Conservation (phyloP, 768 basidiomycete genomes). For the Boletus subcaerulescens region DNA sequence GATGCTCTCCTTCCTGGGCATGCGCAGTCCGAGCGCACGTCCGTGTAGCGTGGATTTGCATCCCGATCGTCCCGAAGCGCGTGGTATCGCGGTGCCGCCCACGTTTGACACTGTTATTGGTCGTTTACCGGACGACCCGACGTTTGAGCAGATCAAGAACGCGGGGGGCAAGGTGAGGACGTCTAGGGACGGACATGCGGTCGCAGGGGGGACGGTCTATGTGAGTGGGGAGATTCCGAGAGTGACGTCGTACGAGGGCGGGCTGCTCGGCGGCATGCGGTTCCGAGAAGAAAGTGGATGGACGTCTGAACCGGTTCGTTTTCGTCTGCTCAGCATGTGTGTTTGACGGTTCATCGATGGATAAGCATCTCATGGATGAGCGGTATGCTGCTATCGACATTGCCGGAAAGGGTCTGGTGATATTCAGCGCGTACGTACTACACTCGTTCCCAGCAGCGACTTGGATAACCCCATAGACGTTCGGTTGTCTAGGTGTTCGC, state of each 20-base stretch:
- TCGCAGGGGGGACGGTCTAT: constrained; percentile 62
- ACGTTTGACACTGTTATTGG: constrained; percentile 53
- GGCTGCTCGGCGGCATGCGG: constrained; percentile 63
- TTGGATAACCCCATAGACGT: background rate
- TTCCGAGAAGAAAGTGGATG: constrained; percentile 48
- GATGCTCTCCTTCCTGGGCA: constrained; percentile 58
- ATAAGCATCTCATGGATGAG: constrained; percentile 78
- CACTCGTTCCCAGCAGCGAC: background rate
- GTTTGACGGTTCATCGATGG: background rate
- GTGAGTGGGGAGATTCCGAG: constrained; percentile 82
- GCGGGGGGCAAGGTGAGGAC: constrained; percentile 56
- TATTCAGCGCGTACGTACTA: constrained; percentile 76
- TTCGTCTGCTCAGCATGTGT: background rate
- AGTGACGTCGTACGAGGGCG: constrained; percentile 63
- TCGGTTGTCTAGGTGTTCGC: constrained; percentile 48
- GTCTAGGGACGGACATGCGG: constrained; percentile 57
- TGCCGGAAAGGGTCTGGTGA: constrained; percentile 73
- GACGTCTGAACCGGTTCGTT: constrained; percentile 53
- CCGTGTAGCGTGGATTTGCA: constrained; percentile 68
- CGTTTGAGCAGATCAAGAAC: constrained; percentile 59
- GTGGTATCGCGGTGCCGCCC: constrained; percentile 72
- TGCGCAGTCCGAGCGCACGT: constrained; percentile 32
- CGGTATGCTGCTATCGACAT: constrained; percentile 77
- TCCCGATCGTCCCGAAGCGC: constrained; percentile 67
- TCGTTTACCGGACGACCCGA: constrained; percentile 66